Evolutionary conservation across 2,329 filamentous ascomycete species (phyloP).

Genomic region (Periconia sp.): DNA sequence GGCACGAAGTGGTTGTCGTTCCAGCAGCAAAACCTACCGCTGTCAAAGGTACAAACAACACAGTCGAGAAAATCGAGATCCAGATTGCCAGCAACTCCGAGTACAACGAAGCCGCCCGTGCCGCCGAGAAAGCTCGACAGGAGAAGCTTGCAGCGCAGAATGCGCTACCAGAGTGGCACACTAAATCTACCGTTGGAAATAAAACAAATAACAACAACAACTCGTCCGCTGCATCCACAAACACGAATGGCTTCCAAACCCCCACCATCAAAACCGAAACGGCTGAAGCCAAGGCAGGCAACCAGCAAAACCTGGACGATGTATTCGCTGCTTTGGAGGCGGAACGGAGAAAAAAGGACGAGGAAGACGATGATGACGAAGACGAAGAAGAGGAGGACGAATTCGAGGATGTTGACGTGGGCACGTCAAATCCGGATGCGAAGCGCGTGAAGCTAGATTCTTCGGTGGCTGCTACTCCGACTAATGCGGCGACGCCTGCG

Average conservation of each 20-base stretch:
- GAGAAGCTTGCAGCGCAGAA: slow-evolving; percentile 69
- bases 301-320: slow-evolving; percentile 62
- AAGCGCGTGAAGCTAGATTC: slow-evolving; percentile 66
- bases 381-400: slow-evolving; percentile 46
- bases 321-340: slow-evolving; percentile 68
- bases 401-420: slow-evolving; percentile 36
- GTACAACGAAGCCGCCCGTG: slow-evolving; percentile 66
- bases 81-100: slow-evolving; percentile 68
- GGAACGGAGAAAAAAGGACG: slow-evolving; percentile 52
- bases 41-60: slow-evolving; percentile 68
- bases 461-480: slow-evolving; percentile 38
- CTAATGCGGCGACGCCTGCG: slow-evolving; percentile 35
- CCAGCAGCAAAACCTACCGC: slow-evolving; percentile 62
- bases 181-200: slow-evolving; percentile 64
- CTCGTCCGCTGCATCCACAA: slow-evolving; percentile 36
- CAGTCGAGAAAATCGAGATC: slow-evolving; percentile 69
- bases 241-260: slow-evolving; percentile 42
- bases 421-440: slow-evolving; percentile 41
- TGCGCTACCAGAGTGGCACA: slow-evolving; percentile 71
- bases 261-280: slow-evolving; percentile 46
- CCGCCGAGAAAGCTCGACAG: slow-evolving; percentile 65
- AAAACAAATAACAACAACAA: slow-evolving; percentile 52
- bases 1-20: slow-evolving; percentile 60
- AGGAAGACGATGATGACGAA: slow-evolving; percentile 51
- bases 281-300: slow-evolving; percentile 54